Conservation (phyloP, 1,139 yeast species). For the Yamadazyma siamensis region DNA sequence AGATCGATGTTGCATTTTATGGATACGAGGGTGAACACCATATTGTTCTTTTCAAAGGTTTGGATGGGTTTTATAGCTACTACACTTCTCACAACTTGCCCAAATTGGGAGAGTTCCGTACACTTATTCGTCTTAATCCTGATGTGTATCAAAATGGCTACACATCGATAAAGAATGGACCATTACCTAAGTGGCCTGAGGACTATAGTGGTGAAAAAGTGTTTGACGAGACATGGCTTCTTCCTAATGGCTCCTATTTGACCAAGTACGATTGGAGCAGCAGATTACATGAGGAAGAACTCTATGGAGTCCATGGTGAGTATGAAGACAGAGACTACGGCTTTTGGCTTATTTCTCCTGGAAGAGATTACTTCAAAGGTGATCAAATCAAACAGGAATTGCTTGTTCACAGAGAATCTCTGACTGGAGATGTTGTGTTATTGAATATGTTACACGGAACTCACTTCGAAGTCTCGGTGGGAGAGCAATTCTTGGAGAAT, state of each 20-base stretch:
- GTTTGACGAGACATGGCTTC: no score
- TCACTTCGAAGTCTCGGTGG: conserved; percentile 8
- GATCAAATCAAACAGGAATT: conserved; percentile 13
- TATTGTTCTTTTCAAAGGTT: conserved; percentile 8
- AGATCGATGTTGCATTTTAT: conserved; percentile 7
- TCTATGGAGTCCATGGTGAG: no score
- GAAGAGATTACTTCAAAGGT: conserved; percentile 12
- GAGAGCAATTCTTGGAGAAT: conserved; percentile 6
- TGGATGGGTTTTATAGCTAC: conserved; percentile 11
- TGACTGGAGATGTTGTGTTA: conserved; percentile 12
- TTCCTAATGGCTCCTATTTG: no score
- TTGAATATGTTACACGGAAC: conserved; percentile 13
- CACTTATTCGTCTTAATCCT: no score
- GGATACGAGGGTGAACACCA: conserved; percentile 10
- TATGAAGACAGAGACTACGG: conserved; percentile 6
- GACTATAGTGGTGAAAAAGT: no score
- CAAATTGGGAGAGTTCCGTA: conserved; percentile 10
- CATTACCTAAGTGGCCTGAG: no score
- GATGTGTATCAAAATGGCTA: no score
- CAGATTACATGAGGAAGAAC: no score
- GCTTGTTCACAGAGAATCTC: conserved; percentile 10
- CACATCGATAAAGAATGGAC: no score
- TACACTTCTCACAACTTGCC: conserved; percentile 10
- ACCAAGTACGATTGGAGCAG: no score
- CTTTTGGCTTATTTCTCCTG: conserved; percentile 11